Base-by-base conservation (phyloP, 371 early-diverging fungal species). In the Mortierella polycephala region DNA sequence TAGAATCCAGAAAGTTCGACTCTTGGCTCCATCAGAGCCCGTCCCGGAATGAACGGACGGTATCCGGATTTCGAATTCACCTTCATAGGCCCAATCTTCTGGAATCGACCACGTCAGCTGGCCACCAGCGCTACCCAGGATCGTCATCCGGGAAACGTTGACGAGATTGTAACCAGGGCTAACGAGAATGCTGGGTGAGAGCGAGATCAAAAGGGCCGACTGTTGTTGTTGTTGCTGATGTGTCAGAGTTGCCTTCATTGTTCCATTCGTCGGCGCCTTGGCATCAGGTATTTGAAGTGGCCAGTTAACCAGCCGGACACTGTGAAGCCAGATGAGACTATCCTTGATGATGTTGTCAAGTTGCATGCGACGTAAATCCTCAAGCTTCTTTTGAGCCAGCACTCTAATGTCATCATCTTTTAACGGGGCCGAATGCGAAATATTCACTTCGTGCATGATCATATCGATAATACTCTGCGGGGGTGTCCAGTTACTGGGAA, bases 41-140 rank as follows among this genome's bases (percentile, higher is more conserved):
- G 39, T 47, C 53, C 46, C 46, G 23, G 51, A 57, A 40, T 44
- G 9, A 7, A 61, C 13, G 11, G 67, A 58, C 0, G 71, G 71
- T 50, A 72, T 67, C 58, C 53, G 50, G 54, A 77, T 68, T 62
- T 77, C 72, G 45, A 77, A 77, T 54, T 72, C 79, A 3, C 79
- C 79, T 55, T 77, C 79, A 40, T 68, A 64, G 20, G 50, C 52
- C 79, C 79, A 77, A 62, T 71, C 69, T 20, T 64, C 69, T 54
- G 79, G 72, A 64, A 77, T 69, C 58, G 13, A 49, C 79, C 79
- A 77, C 3, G 56, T 50, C 59, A 68, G 12, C 50, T 64, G 56
- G 13, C 72, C 79, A 11, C 72, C 68, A 8, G 64, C 23, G 14
- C 45, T 50, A 12, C 70, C 55, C 23, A 50, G 11, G 21, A 75